Percentiles rank a stretch among this genome's conserved stretches.
These are phyloP conservation scores for Amoebophrya sp. DNA, from an alignment of 169 alveolate genomes.

Conservation along the genomic window DNA sequence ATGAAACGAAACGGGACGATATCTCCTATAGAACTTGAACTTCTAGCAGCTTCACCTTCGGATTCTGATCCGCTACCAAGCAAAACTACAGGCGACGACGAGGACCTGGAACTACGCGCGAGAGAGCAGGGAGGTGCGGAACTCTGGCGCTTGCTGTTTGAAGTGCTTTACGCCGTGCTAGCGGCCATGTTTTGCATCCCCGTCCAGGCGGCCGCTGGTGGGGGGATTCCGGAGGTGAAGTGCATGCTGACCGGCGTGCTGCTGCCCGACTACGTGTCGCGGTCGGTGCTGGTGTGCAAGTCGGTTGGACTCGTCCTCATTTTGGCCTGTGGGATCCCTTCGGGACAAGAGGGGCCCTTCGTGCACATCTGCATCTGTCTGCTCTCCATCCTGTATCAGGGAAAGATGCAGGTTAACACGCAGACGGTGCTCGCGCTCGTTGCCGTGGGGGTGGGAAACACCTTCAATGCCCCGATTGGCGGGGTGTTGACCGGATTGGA, in stretches of 20 bases:
- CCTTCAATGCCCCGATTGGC: background rate
- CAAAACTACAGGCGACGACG: background rate
- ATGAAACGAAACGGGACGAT: no score
- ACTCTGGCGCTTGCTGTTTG: background rate
- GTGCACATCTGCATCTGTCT: background rate
- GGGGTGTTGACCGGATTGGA: background rate
- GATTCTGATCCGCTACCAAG: no score
- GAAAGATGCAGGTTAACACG: background rate
- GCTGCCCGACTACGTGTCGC: background rate
- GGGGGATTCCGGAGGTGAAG: background rate
- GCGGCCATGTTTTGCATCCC: background rate
- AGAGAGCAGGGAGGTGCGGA: no score
- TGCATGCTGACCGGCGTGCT: background rate
- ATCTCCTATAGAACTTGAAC: no score
- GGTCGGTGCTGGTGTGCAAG: background rate
- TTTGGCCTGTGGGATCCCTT: background rate
- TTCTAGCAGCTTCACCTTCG: no score
- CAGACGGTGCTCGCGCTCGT: background rate
- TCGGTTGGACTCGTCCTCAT: background rate
- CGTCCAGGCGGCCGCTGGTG: background rate
- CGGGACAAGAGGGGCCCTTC: background rate
- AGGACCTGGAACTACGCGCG: background rate
- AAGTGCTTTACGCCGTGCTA: background rate
- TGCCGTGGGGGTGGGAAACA: background rate
- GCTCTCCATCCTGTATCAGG: no score